Evolutionary conservation across 139 green algal genomes (phyloP).

Genomic region (Micromonas commoda): DNA sequence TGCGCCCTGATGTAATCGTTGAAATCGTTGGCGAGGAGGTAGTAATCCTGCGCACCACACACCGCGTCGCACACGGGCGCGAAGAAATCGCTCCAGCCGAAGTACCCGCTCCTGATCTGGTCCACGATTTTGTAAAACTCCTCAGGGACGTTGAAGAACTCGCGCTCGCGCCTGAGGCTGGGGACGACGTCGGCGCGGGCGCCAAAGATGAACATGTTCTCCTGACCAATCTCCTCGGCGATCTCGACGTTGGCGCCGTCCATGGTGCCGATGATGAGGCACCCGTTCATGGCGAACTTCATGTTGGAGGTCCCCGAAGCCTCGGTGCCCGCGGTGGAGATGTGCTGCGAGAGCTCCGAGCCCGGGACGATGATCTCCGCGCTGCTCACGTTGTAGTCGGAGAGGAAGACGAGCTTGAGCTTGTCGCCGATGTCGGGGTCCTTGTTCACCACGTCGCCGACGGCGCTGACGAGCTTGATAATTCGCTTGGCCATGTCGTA

Average conservation of each 20-base stretch:
- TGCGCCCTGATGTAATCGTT: constrained; percentile 79
- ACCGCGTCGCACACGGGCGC: constrained; percentile 76
- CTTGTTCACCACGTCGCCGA: constrained; percentile 67
- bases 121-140: constrained; percentile 52
- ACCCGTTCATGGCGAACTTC: constrained; percentile 99
- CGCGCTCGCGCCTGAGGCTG: constrained; percentile 69
- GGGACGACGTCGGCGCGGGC: constrained; percentile 49
- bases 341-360: constrained; percentile 77
- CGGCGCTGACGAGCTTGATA: constrained; percentile 86
- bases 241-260: constrained; percentile 99
- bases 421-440: constrained; percentile 80
- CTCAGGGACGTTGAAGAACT: constrained; percentile 37
- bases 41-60: constrained; percentile 71
- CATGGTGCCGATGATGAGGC: constrained; percentile 97
- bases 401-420: constrained; percentile 91
- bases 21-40: constrained; percentile 97
- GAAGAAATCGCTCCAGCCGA: constrained; percentile 96
- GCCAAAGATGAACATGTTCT: constrained; percentile 79
- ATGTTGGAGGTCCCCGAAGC: constrained; percentile 94
- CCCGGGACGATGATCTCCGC: constrained; percentile 74
- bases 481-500: constrained; percentile 99
- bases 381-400: constrained; percentile 92
- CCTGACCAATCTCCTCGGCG: constrained; percentile 68
- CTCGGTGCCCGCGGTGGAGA: constrained; percentile 85
- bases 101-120: constrained; percentile 70